phyloP scores from a whole-genome alignment of 2,329 filamentous ascomycete genomes.

The Lachnellula occidentalis region DNA sequence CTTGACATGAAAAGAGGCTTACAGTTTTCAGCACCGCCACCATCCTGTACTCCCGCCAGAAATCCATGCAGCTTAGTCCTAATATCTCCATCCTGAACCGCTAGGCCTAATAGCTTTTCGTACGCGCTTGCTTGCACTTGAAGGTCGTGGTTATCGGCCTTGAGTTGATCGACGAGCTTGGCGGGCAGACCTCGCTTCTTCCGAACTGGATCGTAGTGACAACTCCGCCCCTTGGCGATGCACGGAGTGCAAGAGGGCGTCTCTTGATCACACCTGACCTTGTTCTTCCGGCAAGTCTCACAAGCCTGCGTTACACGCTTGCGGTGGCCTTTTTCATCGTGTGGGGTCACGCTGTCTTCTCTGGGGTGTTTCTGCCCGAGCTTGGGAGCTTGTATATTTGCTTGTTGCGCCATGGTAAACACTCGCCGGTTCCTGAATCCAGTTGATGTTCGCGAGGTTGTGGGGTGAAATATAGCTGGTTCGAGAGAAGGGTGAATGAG shows the following conservation, averaged over 20 bases:
- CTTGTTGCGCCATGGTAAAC: conserved; percentile 8
- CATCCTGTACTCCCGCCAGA: conserved; percentile 37
- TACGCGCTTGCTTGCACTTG: too few relatives aligned
- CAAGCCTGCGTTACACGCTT: conserved; percentile 46
- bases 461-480: too few relatives aligned
- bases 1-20: not conserved
- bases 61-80: conserved; percentile 43
- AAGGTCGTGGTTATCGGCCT: conserved; percentile 72
- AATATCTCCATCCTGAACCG: conserved; percentile 44
- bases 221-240: conserved; percentile 43
- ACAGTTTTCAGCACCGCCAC: conserved; percentile 26
- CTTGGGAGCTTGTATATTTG: not conserved
- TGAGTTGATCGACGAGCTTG: too few relatives aligned
- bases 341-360: conserved; percentile 7
- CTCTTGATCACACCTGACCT: conserved; percentile 57
- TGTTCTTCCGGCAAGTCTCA: conserved; percentile 47
- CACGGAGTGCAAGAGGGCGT: conserved; percentile 61
- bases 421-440: not conserved
- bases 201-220: conserved; percentile 64
- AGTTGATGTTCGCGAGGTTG: not conserved
- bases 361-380: conserved; percentile 7
- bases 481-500: too few relatives aligned
- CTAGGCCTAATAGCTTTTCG: conserved; percentile 53
- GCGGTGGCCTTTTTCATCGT: conserved; percentile 19
- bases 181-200: conserved; percentile 72